phyloP scores from a whole-genome alignment of 108 stramenopile genomes.

The Discostella pseudostelligera region DNA sequence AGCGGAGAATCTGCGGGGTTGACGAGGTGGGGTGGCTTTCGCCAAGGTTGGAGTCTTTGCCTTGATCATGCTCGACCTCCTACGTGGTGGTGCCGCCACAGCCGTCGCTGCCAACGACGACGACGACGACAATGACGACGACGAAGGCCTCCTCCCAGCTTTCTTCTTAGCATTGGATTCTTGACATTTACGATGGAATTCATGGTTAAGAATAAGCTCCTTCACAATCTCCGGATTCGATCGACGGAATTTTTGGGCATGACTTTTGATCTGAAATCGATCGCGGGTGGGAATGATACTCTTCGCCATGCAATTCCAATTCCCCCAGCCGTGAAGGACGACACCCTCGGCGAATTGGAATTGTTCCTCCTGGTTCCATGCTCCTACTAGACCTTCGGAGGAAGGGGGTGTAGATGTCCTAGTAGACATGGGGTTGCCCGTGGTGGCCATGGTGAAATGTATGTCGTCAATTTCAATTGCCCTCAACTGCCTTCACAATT shows the following conservation, averaged over 20 bases:
- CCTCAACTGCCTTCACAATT: too few relatives aligned
- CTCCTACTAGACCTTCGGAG: too few relatives aligned
- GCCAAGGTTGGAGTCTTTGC: constrained; percentile 2
- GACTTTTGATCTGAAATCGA: constrained; percentile 6
- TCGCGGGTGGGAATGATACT: constrained; percentile 1
- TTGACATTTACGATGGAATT: not conserved
- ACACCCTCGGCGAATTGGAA: constrained; percentile 10
- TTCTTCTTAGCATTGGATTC: too few relatives aligned
- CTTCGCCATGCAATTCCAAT: not conserved
- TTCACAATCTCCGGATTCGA: not conserved
- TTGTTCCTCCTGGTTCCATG: not conserved
- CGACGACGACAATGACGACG: not conserved
- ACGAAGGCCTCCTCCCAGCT: too few relatives aligned
- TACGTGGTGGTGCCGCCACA: not conserved
- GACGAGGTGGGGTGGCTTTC: constrained; percentile 1
- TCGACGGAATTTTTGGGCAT: constrained; percentile 4
- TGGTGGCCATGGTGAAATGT: too few relatives aligned
- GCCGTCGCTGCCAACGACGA: not conserved
- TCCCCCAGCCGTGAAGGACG: constrained; percentile 4
- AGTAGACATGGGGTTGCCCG: too few relatives aligned
- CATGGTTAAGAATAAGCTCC: not conserved
- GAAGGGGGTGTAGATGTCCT: too few relatives aligned
- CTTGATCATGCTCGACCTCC: not conserved
- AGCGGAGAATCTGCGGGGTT: not conserved
- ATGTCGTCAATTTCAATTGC: too few relatives aligned